phyloP scores from a whole-genome alignment of 2,329 filamentous ascomycete species.

The Diaporthe australafricana region DNA sequence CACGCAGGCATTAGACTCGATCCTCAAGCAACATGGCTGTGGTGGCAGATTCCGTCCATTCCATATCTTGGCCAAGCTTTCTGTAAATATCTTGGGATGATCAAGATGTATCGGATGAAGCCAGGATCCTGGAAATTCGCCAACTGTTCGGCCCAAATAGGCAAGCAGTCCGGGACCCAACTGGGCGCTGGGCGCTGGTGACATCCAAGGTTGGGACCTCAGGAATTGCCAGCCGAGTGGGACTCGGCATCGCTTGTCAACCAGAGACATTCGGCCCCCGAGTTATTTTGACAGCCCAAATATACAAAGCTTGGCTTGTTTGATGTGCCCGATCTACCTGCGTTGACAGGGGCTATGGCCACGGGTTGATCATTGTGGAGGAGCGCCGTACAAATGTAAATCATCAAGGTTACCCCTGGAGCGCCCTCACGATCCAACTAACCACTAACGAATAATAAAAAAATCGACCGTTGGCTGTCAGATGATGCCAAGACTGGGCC shows the following conservation, averaged over 20 bases:
- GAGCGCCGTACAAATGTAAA: neutral
- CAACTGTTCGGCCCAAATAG: neutral
- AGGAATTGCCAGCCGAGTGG: neutral
- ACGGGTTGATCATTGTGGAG: neutral
- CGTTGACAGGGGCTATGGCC: neutral
- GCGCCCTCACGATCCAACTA: neutral
- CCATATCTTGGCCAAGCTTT: slow-evolving; percentile 4
- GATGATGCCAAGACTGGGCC: slow-evolving; percentile 14
- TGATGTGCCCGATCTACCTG: slow-evolving; percentile 16
- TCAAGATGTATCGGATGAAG: slow-evolving; percentile 16
- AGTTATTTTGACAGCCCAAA: neutral
- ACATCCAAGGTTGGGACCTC: neutral
- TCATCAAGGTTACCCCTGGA: slow-evolving; percentile 7
- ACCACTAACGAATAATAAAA: neutral
- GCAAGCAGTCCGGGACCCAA: slow-evolving; percentile 4
- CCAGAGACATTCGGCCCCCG: slow-evolving; percentile 5
- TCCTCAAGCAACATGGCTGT: neutral
- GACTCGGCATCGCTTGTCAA: slow-evolving; percentile 7
- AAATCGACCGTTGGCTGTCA: slow-evolving; percentile 16
- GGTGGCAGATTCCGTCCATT: neutral
- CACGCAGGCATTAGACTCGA: neutral
- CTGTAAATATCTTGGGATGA: slow-evolving; percentile 20
- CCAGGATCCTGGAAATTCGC: neutral
- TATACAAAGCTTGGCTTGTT: slow-evolving; percentile 18
- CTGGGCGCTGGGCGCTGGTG: slow-evolving; percentile 1